Base-by-base conservation (phyloP, 495 filamentous ascomycete genomes). In the Penicillium lagena region DNA sequence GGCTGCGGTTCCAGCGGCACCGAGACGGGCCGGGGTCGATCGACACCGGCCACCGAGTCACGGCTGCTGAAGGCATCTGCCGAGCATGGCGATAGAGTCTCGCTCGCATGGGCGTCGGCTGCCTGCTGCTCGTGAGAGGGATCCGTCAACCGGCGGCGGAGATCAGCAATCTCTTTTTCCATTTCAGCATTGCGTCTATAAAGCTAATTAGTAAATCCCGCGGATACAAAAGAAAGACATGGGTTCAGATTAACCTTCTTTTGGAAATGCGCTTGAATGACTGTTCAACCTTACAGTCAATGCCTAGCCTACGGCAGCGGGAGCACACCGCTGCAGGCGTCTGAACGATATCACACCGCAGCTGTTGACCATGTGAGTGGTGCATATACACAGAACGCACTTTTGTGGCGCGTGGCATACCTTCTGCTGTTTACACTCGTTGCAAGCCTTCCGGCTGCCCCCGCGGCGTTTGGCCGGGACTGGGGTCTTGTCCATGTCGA, bases 341-440 rank as follows among this genome's bases (percentile, higher is more conserved):
- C 45, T 71, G 67, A 9, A 73, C 70, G 33, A 73, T 73, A 48
- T 73, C 70, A 63, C 70, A 73, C 54, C 68, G 61, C 28, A 73
- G 56, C 70, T 72, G 52, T 14, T 9, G 28, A 39, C 29, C 29
- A 33, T 35, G 35, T 12, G 22, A n/a, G 47, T 15, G 33, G n/a
- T 38, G 47, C 41, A 41, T 15, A 51, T 52, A 0, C 22, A 6
- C 22, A 22, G 4, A 22, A 22, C 22, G 4, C 22, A 2, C 22
- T 22, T 22, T 6, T 22, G 22, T 3, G 4, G 22, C 22, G 22
- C 22, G 35, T 49, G 46, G 48, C 59, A 52, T 54, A 72, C 70
- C 68, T 72, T 72, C 49, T 73, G 70, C 56, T 73, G 70, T 43
- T 72, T 72, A 63, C 70, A 73, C 52, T 72, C 68, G 37, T 73